Percentiles rank a stretch among this genome's conserved stretches.
Conservation (phyloP, 2,329 filamentous ascomycete genomes). For the Pyricularia pennisetigena region DNA sequence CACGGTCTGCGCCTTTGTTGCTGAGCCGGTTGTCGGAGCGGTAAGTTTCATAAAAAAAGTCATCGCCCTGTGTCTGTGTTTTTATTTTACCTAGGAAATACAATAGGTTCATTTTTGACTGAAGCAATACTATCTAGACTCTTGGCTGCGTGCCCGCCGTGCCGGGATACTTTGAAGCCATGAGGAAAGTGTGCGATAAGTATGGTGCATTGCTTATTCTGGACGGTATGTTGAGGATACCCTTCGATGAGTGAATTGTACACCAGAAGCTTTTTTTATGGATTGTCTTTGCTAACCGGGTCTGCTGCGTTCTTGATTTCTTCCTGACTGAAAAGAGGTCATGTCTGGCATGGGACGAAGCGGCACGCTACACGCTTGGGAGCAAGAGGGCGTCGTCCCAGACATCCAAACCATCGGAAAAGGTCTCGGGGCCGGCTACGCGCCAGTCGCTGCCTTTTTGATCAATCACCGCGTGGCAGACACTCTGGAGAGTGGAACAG, state of each 20-base stretch:
- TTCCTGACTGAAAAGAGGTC: conserved; percentile 27
- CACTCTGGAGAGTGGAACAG: conserved; percentile 28
- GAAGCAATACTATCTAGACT: conserved; percentile 21
- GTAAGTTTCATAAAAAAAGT: background rate
- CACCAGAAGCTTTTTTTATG: background rate
- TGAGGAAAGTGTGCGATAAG: conserved; percentile 42
- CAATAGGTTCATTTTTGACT: background rate
- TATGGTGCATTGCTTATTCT: conserved; percentile 45
- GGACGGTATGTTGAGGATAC: conserved; percentile 20
- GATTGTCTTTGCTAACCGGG: background rate
- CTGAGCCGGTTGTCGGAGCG: conserved; percentile 65
- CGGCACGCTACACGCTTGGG: conserved; percentile 53
- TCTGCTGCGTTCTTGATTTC: background rate
- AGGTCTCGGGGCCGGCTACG: conserved; percentile 50
- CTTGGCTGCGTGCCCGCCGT: conserved; percentile 41
- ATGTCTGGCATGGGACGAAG: conserved; percentile 60
- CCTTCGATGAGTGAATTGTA: background rate
- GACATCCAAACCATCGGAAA: conserved; percentile 58
- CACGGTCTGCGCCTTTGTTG: conserved; percentile 61
- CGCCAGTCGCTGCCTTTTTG: conserved; percentile 49
- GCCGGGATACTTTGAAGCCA: conserved; percentile 42
- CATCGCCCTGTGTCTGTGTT: background rate
- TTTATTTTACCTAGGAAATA: no score
- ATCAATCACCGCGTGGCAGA: conserved; percentile 38
- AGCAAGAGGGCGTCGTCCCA: conserved; percentile 46